Evolutionary conservation across 352 stramenopile species (phyloP).

Genomic region (Phytophthora agathidicida): DNA sequence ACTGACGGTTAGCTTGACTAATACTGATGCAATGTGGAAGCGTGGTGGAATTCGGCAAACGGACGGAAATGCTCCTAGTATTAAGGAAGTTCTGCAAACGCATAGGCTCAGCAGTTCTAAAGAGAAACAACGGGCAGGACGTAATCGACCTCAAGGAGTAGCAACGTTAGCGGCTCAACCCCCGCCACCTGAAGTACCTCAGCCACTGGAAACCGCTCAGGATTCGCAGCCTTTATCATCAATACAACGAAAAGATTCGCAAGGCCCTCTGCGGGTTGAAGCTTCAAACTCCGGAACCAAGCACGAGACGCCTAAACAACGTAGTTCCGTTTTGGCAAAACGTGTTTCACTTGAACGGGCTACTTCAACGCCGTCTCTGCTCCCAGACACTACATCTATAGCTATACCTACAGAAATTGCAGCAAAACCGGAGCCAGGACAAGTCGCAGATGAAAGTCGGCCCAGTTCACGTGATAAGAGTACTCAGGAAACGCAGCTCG

Average conservation of each 20-base stretch:
- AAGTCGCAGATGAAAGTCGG: background rate
- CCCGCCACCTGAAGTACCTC: background rate
- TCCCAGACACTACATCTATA: background rate
- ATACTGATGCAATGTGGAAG: slow-evolving; percentile 60
- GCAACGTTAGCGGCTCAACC: background rate
- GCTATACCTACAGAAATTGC: background rate
- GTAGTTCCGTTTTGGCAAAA: background rate
- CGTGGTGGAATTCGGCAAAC: slow-evolving; percentile 27
- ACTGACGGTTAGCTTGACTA: background rate
- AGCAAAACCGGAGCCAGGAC: background rate
- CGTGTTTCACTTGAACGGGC: background rate
- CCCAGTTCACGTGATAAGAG: background rate
- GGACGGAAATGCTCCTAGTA: slow-evolving; percentile 16
- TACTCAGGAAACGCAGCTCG: background rate
- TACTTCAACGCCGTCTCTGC: background rate
- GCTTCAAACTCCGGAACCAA: background rate
- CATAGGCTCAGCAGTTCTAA: slow-evolving; percentile 14
- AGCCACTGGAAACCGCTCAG: background rate
- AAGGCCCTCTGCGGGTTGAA: too few relatives aligned
- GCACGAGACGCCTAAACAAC: background rate
- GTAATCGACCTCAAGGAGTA: slow-evolving; percentile 5
- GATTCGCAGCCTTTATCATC: background rate
- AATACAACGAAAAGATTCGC: background rate
- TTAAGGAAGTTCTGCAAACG: slow-evolving; percentile 35
- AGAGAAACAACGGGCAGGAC: slow-evolving; percentile 13